Conservation (phyloP, 495 filamentous ascomycete species). For the Saxophila tyrrhenica region DNA sequence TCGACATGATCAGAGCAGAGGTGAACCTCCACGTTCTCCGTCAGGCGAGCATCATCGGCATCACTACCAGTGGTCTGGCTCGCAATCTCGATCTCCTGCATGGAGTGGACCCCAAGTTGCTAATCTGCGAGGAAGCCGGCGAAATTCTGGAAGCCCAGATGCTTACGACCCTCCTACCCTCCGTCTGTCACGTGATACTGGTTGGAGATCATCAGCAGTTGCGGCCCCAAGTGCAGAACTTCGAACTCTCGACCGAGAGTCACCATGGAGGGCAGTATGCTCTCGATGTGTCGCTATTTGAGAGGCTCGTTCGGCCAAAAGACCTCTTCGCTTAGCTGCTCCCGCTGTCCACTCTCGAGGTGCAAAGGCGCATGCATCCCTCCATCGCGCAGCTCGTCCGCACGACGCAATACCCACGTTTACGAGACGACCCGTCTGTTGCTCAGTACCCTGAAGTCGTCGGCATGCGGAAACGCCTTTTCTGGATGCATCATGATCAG, state of each 20-base stretch:
- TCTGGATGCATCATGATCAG: conserved; percentile 60
- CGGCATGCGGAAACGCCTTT: conserved; percentile 56
- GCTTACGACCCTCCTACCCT: conserved; percentile 56
- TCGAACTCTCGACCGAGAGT: conserved; percentile 50
- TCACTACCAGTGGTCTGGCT: conserved; percentile 66
- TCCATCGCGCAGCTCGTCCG: conserved; percentile 50
- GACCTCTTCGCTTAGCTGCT: neutral
- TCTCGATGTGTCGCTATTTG: conserved; percentile 58
- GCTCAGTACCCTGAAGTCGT: conserved; percentile 44
- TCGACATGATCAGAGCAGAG: conserved; percentile 36
- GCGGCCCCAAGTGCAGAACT: conserved; percentile 56
- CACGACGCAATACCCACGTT: conserved; percentile 50
- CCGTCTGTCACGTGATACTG: conserved; percentile 58
- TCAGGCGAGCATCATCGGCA: conserved; percentile 53
- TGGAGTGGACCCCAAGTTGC: conserved; percentile 45
- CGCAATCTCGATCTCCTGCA: conserved; percentile 51
- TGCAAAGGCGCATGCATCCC: conserved; percentile 70
- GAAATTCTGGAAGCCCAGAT: conserved; percentile 66
- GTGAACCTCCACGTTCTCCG: conserved; percentile 41
- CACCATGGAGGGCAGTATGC: conserved; percentile 39
- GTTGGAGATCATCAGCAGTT: conserved; percentile 73
- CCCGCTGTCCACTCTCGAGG: conserved; percentile 37
- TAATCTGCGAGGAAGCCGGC: conserved; percentile 68
- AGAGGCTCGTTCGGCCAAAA: conserved; percentile 47
- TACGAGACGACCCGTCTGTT: conserved; percentile 48